These are phyloP conservation scores for Tephrocybe sp. DNA, from an alignment of 768 basidiomycete genomes.

Conservation along the genomic window DNA sequence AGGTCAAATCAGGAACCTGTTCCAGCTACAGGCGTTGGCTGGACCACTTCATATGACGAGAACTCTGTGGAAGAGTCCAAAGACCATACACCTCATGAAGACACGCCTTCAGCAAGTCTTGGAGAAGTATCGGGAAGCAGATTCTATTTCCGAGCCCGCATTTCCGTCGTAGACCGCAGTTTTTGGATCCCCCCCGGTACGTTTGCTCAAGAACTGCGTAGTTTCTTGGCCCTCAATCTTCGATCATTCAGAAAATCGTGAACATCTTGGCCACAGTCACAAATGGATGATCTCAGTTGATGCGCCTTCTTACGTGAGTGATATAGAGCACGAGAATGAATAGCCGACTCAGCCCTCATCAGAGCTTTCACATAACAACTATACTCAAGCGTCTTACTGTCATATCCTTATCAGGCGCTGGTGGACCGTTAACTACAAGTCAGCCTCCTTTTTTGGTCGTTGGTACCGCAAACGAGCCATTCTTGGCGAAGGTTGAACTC, in stretches of 20 bases:
- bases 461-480: conserved; percentile 38
- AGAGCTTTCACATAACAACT: conserved; percentile 44
- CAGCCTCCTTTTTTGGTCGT: conserved; percentile 44
- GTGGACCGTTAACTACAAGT: conserved; percentile 17
- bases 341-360: conserved; percentile 7
- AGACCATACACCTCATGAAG: neutral
- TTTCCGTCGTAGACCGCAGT: conserved; percentile 47
- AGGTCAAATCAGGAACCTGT: neutral
- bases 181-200: conserved; percentile 42
- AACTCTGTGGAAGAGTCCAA: neutral
- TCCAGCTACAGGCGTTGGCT: neutral
- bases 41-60: neutral
- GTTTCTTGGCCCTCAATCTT: neutral
- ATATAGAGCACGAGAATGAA: neutral
- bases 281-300: conserved; percentile 57
- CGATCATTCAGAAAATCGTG: conserved; percentile 26
- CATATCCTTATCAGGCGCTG: conserved; percentile 21
- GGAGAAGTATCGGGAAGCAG: conserved; percentile 26
- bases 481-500: conserved; percentile 45
- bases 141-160: conserved; percentile 47
- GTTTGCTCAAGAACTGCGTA: neutral
- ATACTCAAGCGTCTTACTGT: conserved; percentile 39
- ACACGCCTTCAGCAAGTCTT: neutral
- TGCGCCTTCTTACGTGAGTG: conserved; percentile 48
- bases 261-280: conserved; percentile 32